These are phyloP conservation scores for Boletellus ananiceps DNA, from an alignment of 768 basidiomycete species.

Conservation along the genomic window DNA sequence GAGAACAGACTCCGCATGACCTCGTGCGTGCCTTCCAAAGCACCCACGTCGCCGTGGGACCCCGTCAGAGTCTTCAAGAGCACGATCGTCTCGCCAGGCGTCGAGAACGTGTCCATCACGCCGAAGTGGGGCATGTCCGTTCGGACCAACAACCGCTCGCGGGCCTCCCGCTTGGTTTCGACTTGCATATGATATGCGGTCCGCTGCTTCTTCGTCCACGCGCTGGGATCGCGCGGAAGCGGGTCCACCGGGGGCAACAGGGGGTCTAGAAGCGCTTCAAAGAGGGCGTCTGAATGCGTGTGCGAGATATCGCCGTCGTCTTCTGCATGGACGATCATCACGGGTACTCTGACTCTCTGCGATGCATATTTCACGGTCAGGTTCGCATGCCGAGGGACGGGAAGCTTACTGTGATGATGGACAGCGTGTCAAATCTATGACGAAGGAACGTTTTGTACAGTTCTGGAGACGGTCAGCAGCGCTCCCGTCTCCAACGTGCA, in stretches of 20 bases:
- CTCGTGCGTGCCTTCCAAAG: conserved; percentile 68
- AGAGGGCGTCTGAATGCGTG: conserved; percentile 63
- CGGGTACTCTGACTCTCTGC: conserved; percentile 62
- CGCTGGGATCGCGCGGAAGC: conserved; percentile 29
- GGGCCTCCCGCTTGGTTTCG: conserved; percentile 36
- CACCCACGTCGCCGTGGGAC: conserved; percentile 53
- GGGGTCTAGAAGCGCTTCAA: conserved; percentile 61
- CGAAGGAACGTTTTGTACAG: conserved; percentile 49
- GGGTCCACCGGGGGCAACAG: conserved; percentile 49
- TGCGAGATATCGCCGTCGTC: conserved; percentile 73
- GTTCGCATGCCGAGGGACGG: neutral
- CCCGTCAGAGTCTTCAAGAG: conserved; percentile 57
- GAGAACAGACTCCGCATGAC: conserved; percentile 37
- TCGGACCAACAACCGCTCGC: conserved; percentile 43
- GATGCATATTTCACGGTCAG: neutral
- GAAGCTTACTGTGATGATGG: conserved; percentile 51
- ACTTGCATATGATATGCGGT: conserved; percentile 36
- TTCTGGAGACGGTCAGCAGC: conserved; percentile 31
- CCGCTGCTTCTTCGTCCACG: conserved; percentile 42
- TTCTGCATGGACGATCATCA: conserved; percentile 69
- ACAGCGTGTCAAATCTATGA: conserved; percentile 61
- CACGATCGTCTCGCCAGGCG: conserved; percentile 45
- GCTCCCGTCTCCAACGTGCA: neutral
- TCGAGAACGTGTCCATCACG: conserved; percentile 48
- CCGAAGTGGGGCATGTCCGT: conserved; percentile 47